Percentiles rank a stretch among this genome's conserved stretches.
Conservation (phyloP, 2,329 filamentous ascomycete species). For the Hymenoscyphus fraxineus region DNA sequence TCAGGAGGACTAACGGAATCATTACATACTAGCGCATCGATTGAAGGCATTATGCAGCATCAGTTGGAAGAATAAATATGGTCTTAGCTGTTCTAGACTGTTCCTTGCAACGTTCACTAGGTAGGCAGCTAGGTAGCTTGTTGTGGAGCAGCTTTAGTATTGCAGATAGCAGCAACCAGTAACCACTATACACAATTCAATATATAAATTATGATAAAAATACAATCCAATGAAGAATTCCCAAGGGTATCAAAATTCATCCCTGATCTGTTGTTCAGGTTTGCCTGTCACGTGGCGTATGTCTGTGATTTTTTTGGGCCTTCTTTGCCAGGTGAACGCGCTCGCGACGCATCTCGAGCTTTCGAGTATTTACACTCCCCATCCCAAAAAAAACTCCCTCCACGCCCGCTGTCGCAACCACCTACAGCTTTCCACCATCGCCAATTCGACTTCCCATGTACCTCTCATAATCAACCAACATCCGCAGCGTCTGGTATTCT, state of each 20-base stretch:
- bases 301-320: background rate
- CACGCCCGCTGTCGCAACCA: slow-evolving; percentile 11
- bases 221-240: background rate
- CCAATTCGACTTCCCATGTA: slow-evolving; percentile 24
- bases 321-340: background rate
- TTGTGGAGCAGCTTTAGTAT: background rate
- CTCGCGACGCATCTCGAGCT: slow-evolving; percentile 17
- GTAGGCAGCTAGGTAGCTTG: background rate
- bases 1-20: too few relatives aligned
- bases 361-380: slow-evolving; percentile 16
- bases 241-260: background rate
- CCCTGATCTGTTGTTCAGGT: background rate
- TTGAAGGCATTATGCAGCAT: too few relatives aligned
- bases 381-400: slow-evolving; percentile 11
- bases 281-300: background rate
- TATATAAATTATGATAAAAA: background rate
- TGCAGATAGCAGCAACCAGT: background rate
- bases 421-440: slow-evolving; percentile 5
- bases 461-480: slow-evolving; percentile 20
- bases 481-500: slow-evolving; percentile 19
- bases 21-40: too few relatives aligned
- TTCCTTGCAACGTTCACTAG: background rate
- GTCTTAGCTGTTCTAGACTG: background rate
- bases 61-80: too few relatives aligned
- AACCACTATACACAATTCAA: background rate